Base-by-base conservation (phyloP, 768 basidiomycete species). In the Suillus lakei region DNA sequence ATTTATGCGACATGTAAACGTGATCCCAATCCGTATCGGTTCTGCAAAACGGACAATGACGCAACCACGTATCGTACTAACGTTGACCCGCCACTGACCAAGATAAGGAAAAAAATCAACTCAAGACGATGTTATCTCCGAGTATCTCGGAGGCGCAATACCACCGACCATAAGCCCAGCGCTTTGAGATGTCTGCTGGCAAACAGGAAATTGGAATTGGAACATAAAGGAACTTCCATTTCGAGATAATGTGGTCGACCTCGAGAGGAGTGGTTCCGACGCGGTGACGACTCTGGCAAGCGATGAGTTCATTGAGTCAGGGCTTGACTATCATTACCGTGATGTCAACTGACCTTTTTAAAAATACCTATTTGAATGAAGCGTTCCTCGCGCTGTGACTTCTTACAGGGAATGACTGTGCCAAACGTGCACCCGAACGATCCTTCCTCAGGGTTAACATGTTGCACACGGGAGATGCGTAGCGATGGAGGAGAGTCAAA, bases 211-310 rank as follows among this genome's bases (percentile, higher is more conserved):
- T 41, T 59, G 28, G 39, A 41, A 59, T 41, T 41, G 39, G 18
- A 43, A 59, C 39, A 59, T 30, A 59, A 59, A 59, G 58, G 28
- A 30, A 30, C 38, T 6, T 21, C 58, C 58, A 21, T 59, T 59
- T 59, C 18, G 16, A 59, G 58, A 41, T 59, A 28, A 41, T 21
- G 36, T 12, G 28, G 12, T 38, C 23, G 23, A 58, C 55, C 26
- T 39, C 36, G 26, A 59, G 26, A 5, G 18, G 5, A 21, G 26
- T 39, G 4, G 10, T 16, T 39, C 38, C 5, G 26, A 58, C 8
- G 23, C 10, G 16, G 8, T 38, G 53, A 55, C n/a, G 26, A 59
- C 39, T 36, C 1, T 8, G 38, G 16, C 23, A 23, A 39, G 9
- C 18, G 21, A 38, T n/a, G 28, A n/a, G n/a, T 56, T 56, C 54